Percentiles rank a stretch among this genome's conserved stretches.
phyloP scores from a whole-genome alignment of 768 basidiomycete genomes.

The Cubamyces sp. region DNA sequence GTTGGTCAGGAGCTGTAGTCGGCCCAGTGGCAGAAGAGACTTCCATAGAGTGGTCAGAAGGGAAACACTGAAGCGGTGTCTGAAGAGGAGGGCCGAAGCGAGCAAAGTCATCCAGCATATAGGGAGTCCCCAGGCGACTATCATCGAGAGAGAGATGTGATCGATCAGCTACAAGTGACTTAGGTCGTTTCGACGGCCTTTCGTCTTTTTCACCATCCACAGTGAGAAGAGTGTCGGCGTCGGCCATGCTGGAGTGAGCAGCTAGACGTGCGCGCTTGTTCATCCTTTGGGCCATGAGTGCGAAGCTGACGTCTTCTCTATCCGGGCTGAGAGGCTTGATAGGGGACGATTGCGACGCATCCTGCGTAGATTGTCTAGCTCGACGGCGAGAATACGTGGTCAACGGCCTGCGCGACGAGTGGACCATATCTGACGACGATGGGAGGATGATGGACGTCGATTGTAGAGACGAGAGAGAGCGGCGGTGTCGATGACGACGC shows the following conservation, averaged over 20 bases:
- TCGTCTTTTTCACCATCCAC: conserved; percentile 21
- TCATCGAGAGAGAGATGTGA: conserved; percentile 8
- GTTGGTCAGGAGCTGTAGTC: conserved; percentile 33
- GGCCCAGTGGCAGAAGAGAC: conserved; percentile 26
- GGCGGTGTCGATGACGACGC: conserved; percentile 27
- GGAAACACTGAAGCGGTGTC: conserved; percentile 24
- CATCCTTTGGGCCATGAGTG: conserved; percentile 50
- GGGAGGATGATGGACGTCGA: conserved; percentile 16
- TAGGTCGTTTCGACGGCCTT: conserved; percentile 41
- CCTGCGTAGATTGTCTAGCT: neutral
- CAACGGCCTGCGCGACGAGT: conserved; percentile 21
- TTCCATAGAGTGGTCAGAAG: conserved; percentile 22
- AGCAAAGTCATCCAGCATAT: conserved; percentile 19
- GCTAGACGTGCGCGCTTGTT: conserved; percentile 51
- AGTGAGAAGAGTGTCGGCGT: neutral
- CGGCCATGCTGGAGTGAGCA: neutral
- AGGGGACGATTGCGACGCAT: conserved; percentile 32
- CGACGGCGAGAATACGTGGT: conserved; percentile 32
- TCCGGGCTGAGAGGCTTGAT: conserved; percentile 30
- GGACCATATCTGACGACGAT: conserved; percentile 7
- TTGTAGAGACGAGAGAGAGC: conserved; percentile 13
- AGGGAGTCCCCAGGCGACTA: neutral
- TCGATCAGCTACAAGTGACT: conserved; percentile 12
- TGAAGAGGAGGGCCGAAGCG: neutral
- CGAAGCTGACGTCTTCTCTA: conserved; percentile 39